Evolutionary conservation across 768 basidiomycete species (phyloP), one percentile per base, ranked within the genome.

Genomic region (Lentinula guzmanii): DNA sequence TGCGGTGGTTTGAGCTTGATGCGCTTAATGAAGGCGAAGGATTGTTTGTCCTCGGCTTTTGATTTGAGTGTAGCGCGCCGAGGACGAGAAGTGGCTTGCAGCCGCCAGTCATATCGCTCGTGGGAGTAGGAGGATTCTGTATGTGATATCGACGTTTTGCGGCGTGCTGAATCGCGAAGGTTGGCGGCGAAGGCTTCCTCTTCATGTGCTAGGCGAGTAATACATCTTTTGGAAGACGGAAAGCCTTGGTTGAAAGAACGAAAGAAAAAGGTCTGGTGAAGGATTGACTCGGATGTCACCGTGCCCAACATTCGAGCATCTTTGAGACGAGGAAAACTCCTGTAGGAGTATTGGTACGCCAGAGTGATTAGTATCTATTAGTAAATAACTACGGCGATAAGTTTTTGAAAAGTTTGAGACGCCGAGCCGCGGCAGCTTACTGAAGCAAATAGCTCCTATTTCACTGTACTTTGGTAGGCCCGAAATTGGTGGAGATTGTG

Each of bases 101-200:
- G 66, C 45, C 85, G 77, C 88, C 89, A 90, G 66, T 89, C 82
- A 69, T 84, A 87, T 6, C 87, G 76, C 24, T 68, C 67, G 31
- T 34, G 6, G 3, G 4, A 18, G 43, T 2, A 15, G 48, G 45
- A 15, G 11, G 16, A 6, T 13, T 13, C 21, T 8, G 33, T 16
- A 48, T 13, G 11, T 11, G 45, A 31, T 11, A 11, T n/a, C 4
- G 45, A 28, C 31, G 2, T 16, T 24, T 3, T n/a, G 18, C 21
- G 21, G 10, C 9, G 11, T 24, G 18, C 8, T 8, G 21, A 24
- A 4, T 11, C 21, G 7, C n/a, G 46, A 28, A 45, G 46, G 48
- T 33, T 9, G 2, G 21, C 34, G 8, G 33, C 5, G 37, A 60
- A 39, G 33, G 34, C 35, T 35, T 54, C 37, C 37, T 52, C 51